Base-by-base conservation (phyloP, 306 rosid species). In the Lathyrus tuberosus region DNA sequence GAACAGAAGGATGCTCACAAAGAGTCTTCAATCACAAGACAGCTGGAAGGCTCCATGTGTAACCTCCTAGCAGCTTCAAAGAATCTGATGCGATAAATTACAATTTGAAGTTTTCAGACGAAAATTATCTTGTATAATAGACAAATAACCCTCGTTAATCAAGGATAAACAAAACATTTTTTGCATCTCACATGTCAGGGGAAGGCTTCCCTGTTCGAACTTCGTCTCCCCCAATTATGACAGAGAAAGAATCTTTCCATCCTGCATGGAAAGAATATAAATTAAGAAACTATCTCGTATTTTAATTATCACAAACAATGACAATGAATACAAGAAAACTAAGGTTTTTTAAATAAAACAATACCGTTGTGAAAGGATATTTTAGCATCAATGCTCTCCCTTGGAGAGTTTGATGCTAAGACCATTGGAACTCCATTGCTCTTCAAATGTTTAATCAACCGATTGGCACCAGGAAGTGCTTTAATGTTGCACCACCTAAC, bases 21-120 rank as follows among this genome's bases (percentile, higher is more conserved):
- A 41, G 98, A 90, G 80, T 94, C 98, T 84, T 94, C 98, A 75
- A 94, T 87, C 75, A 88, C 97, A 57, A 94, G 90, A 77, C 97
- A 90, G 78, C 76, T 82, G 60, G 89, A 84, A 62, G 94, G 97
- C 58, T 86, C 92, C 54, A 80, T 38, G 49, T 76, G 77, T 76
- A 90, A 81, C 80, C 79, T 81, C 72, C 78, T 83, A 56, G 98
- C 89, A 54, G 88, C 87, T 83, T 94, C 96, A 78, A 90, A 86
- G 83, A 82, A 94, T 83, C 98, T 93, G 72, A 61, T 44, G 70
- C 30, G 47, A 73, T 14, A 56, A 72, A 79, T 77, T 26, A 66
- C 51, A 68, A 62, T n/a, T 71, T 1, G 37, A 33, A 33, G 37
- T 33, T 33, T 72, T 70, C 28, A 43, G 57, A 78, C 73, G 38